Percentiles rank a stretch among this genome's conserved stretches.
phyloP scores from a whole-genome alignment of 345 rosid species.

The Gossypium turneri region DNA sequence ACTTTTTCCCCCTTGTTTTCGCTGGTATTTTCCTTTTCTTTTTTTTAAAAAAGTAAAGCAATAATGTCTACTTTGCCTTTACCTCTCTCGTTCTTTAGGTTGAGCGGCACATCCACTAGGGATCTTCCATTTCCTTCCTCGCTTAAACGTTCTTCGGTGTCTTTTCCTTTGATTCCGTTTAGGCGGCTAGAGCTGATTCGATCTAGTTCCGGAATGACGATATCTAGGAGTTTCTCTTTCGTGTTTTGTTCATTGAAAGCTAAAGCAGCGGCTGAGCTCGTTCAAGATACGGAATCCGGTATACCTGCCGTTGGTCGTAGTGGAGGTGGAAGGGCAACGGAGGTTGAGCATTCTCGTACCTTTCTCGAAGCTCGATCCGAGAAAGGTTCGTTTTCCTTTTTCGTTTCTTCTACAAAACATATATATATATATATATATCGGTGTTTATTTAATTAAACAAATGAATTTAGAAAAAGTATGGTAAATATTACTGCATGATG shows the following conservation, averaged over 20 bases:
- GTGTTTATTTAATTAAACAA: neutral
- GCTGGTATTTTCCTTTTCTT: neutral
- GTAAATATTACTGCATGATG: neutral
- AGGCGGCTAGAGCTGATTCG: constrained; percentile 3
- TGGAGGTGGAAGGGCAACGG: neutral
- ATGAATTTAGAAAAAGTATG: neutral
- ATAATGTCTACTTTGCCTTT: constrained; percentile 36
- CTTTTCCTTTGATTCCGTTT: constrained; percentile 19
- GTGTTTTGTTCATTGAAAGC: constrained; percentile 26
- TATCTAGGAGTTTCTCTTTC: constrained; percentile 19
- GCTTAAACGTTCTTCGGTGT: constrained; percentile 25
- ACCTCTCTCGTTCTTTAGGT: constrained; percentile 38
- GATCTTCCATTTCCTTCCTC: constrained; percentile 20
- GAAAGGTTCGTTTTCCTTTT: constrained; percentile 45
- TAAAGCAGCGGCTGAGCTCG: constrained; percentile 57
- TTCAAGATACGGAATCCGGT: constrained; percentile 50
- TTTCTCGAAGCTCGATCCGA: constrained; percentile 68
- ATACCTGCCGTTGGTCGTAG: constrained; percentile 27
- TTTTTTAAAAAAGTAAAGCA: neutral
- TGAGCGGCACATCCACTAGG: constrained; percentile 35
- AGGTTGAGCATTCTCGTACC: constrained; percentile 48
- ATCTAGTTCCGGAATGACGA: constrained; percentile 6
- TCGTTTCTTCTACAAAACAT: neutral
- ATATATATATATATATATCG: neutral
- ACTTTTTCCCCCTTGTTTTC: neutral